These are phyloP conservation scores for Hypoxylon rickii DNA, from an alignment of 495 filamentous ascomycete species.

Conservation along the genomic window DNA sequence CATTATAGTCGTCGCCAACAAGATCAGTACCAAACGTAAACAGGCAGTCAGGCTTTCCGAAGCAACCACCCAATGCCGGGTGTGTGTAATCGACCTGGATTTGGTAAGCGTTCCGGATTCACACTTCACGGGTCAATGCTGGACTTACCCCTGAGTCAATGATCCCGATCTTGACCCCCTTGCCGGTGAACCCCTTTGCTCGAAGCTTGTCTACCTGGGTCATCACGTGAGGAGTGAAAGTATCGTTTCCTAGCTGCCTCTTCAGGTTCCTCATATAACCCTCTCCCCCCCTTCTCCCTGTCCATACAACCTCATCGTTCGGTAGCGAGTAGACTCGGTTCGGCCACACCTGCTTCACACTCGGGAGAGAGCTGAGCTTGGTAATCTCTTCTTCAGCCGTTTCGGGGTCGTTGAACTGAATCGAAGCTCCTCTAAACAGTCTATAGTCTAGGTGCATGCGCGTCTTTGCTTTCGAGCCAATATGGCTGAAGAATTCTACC, in stretches of 20 bases:
- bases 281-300: conserved; percentile 39
- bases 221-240: conserved; percentile 51
- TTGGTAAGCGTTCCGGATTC: conserved; percentile 17
- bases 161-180: conserved; percentile 53
- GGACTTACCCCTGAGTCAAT: conserved; percentile 54
- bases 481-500: conserved; percentile 42
- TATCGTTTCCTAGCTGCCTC: conserved; percentile 40
- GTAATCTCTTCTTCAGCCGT: conserved; percentile 46
- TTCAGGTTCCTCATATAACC: conserved; percentile 38
- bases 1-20: conserved; percentile 56
- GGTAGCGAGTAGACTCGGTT: conserved; percentile 49
- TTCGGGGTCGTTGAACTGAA: conserved; percentile 50
- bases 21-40: conserved; percentile 59
- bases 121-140: neutral
- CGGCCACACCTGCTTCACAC: conserved; percentile 53
- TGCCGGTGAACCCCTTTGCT: conserved; percentile 48
- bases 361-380: conserved; percentile 45
- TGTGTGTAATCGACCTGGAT: conserved; percentile 60
- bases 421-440: conserved; percentile 55
- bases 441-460: conserved; percentile 51
- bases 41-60: conserved; percentile 55
- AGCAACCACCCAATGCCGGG: conserved; percentile 62
- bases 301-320: conserved; percentile 50
- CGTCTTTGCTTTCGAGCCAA: conserved; percentile 46
- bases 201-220: conserved; percentile 55